These are phyloP conservation scores for Boletus subparvulus DNA, from an alignment of 768 basidiomycete species.

Conservation along the genomic window DNA sequence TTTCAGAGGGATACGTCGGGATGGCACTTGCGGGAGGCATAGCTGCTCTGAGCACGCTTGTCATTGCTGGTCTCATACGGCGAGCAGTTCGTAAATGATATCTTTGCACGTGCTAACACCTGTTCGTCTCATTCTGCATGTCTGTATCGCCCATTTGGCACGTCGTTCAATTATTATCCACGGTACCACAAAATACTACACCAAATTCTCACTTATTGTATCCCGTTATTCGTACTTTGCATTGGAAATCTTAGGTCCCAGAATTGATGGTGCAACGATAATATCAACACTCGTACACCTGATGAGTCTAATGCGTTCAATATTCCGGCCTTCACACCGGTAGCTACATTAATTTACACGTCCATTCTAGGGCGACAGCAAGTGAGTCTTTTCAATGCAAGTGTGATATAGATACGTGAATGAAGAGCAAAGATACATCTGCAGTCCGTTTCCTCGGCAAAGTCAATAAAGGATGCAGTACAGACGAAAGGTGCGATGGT, in stretches of 20 bases:
- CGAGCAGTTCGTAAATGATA: slow-evolving; percentile 60
- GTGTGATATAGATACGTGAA: slow-evolving; percentile 32
- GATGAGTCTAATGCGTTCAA: neutral
- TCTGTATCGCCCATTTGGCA: slow-evolving; percentile 15
- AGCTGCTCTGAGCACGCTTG: slow-evolving; percentile 77
- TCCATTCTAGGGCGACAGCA: slow-evolving; percentile 13
- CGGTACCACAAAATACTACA: slow-evolving; percentile 8
- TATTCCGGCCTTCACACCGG: neutral
- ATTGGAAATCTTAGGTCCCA: slow-evolving; percentile 12
- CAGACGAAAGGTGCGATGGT: slow-evolving; percentile 7
- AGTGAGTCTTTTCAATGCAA: slow-evolving; percentile 24
- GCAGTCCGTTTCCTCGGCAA: slow-evolving; percentile 19
- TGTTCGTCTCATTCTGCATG: slow-evolving; percentile 7
- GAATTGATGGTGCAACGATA: neutral
- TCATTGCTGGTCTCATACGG: slow-evolving; percentile 78
- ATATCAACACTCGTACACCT: neutral
- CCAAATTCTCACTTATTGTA: slow-evolving; percentile 30
- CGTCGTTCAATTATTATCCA: slow-evolving; percentile 11
- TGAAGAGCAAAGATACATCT: slow-evolving; percentile 28
- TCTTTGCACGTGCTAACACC: slow-evolving; percentile 14
- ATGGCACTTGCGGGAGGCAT: slow-evolving; percentile 94
- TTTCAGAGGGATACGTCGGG: slow-evolving; percentile 93
- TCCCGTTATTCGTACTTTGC: slow-evolving; percentile 10
- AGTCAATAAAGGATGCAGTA: slow-evolving; percentile 11
- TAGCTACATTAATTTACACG: slow-evolving; percentile 34